Percentiles rank a stretch among this genome's conserved stretches.
phyloP scores from a whole-genome alignment of 441 rosid species.

The Macaranga tanarius region DNA sequence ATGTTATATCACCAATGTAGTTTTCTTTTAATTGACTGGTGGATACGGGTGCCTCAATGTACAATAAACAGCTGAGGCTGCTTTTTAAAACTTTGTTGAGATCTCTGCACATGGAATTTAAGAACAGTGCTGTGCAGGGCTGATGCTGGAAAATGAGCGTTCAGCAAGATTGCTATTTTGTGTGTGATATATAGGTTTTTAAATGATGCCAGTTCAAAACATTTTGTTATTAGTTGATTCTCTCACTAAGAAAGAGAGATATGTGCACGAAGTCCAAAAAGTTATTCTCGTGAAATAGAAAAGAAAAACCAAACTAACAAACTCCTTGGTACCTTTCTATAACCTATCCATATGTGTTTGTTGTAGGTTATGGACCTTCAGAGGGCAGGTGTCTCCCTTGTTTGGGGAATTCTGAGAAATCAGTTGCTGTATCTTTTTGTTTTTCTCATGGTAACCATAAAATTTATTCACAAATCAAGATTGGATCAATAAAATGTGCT shows the following conservation, averaged over 20 bases:
- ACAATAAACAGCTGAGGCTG: too few relatives aligned
- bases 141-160: background rate
- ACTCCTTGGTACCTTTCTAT: background rate
- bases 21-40: too few relatives aligned
- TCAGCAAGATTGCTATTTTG: background rate
- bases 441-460: slow-evolving; percentile 29
- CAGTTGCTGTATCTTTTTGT: slow-evolving; percentile 36
- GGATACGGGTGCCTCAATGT: too few relatives aligned
- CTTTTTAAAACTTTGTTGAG: too few relatives aligned
- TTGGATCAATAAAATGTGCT: slow-evolving; percentile 35
- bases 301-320: background rate
- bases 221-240: background rate
- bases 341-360: slow-evolving; percentile 8
- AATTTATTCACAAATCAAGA: slow-evolving; percentile 32
- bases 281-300: background rate
- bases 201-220: background rate
- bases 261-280: background rate
- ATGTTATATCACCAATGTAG: too few relatives aligned
- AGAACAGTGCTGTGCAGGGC: too few relatives aligned
- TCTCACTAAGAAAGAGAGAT: background rate
- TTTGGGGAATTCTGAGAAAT: slow-evolving; percentile 49
- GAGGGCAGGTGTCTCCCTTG: slow-evolving; percentile 41
- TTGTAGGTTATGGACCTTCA: slow-evolving; percentile 50
- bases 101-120: too few relatives aligned
- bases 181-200: background rate